Evolutionary conservation across 1,284 basidiomycete species (phyloP).

Genomic region (Pseudozyma sp.): DNA sequence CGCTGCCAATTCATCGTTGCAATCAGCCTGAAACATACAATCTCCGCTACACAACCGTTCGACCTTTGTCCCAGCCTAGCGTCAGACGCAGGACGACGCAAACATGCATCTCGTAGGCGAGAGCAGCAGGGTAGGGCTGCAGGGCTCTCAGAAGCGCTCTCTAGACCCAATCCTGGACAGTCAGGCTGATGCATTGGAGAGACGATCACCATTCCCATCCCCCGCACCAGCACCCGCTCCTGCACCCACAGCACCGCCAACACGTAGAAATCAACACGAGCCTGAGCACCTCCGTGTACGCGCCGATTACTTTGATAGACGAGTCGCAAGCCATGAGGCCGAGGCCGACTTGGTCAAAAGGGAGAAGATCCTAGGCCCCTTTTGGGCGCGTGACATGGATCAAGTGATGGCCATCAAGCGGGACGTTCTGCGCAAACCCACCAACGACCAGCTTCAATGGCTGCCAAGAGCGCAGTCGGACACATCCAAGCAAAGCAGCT

Average conservation of each 20-base stretch:
- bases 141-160: slow-evolving; percentile 11
- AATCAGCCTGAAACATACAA: no score
- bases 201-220: slow-evolving; percentile 21
- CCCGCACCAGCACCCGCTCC: slow-evolving; percentile 35
- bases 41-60: no score
- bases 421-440: slow-evolving; percentile 9
- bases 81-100: neutral
- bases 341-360: slow-evolving; percentile 3
- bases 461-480: slow-evolving; percentile 2
- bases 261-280: slow-evolving; percentile 25
- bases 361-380: slow-evolving; percentile 47
- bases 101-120: slow-evolving; percentile 39
- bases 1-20: no score
- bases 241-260: slow-evolving; percentile 40
- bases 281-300: slow-evolving; percentile 33
- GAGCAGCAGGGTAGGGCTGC: slow-evolving; percentile 36
- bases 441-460: slow-evolving; percentile 2
- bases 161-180: neutral
- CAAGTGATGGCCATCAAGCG: slow-evolving; percentile 40
- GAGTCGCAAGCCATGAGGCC: slow-evolving; percentile 9
- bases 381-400: slow-evolving; percentile 45
- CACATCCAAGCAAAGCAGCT: neutral
- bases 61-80: no score
- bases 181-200: neutral
- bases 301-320: slow-evolving; percentile 22